phyloP scores from a whole-genome alignment of 2,329 filamentous ascomycete species.

The Nothopassalora personata region DNA sequence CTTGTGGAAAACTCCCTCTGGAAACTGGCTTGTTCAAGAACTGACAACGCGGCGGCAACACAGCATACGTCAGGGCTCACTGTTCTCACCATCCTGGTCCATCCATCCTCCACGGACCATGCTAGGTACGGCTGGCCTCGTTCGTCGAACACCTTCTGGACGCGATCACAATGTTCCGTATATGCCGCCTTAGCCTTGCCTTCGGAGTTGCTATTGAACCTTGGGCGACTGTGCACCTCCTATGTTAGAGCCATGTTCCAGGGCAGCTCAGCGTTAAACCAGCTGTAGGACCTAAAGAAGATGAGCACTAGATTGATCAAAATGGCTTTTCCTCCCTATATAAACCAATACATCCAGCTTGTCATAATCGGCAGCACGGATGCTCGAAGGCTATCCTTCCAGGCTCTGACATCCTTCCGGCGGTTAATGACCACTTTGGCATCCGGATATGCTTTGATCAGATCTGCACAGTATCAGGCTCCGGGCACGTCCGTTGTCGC shows the following conservation, averaged over 20 bases:
- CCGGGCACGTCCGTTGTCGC: background rate
- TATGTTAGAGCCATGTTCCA: background rate
- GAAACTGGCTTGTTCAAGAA: background rate
- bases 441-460: conserved; percentile 32
- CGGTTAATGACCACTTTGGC: conserved; percentile 34
- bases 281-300: background rate
- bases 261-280: background rate
- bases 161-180: background rate
- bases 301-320: no score
- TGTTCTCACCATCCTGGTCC: background rate
- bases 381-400: background rate
- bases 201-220: background rate
- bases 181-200: background rate
- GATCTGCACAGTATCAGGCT: conserved; percentile 30
- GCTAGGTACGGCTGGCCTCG: background rate
- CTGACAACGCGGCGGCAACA: background rate
- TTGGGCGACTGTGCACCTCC: background rate
- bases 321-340: no score
- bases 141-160: background rate
- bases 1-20: background rate
- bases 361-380: background rate
- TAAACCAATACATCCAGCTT: background rate
- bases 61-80: background rate
- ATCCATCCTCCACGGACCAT: background rate
- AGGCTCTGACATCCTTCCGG: background rate